These are phyloP conservation scores for Aspergillus kassunensis DNA, from an alignment of 495 filamentous ascomycete species.

Conservation along the genomic window DNA sequence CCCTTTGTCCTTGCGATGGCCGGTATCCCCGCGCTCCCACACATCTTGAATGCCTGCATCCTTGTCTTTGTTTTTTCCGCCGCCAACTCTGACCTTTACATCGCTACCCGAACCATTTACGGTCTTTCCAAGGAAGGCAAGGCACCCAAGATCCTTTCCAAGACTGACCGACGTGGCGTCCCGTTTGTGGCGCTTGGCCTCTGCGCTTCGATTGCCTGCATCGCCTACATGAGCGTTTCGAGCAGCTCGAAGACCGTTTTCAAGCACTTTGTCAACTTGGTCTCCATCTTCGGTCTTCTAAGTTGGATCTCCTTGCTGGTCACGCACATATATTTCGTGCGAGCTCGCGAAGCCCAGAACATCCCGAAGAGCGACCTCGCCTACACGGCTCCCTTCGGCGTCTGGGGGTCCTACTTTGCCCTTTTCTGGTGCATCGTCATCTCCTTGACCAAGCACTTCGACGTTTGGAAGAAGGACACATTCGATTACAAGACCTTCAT, in stretches of 20 bases:
- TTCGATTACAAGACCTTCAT: slow-evolving; percentile 73
- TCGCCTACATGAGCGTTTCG: slow-evolving; percentile 77
- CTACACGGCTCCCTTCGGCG: slow-evolving; percentile 69
- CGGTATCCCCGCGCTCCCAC: slow-evolving; percentile 49
- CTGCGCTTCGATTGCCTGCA: slow-evolving; percentile 57
- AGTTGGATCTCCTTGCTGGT: slow-evolving; percentile 84
- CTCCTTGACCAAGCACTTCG: slow-evolving; percentile 72
- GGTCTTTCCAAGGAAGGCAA: slow-evolving; percentile 73
- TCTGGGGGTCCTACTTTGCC: slow-evolving; percentile 62
- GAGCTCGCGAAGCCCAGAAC: slow-evolving; percentile 67
- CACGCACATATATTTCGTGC: slow-evolving; percentile 76
- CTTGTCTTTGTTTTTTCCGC: slow-evolving; percentile 78
- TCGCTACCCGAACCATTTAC: slow-evolving; percentile 77
- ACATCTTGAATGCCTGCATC: slow-evolving; percentile 63
- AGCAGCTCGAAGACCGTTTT: slow-evolving; percentile 67
- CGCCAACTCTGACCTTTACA: slow-evolving; percentile 71
- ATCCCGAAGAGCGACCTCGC: slow-evolving; percentile 61
- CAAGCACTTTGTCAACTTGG: slow-evolving; percentile 80
- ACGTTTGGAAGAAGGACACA: slow-evolving; percentile 55
- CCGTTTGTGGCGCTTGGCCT: slow-evolving; percentile 64
- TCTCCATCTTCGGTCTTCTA: slow-evolving; percentile 73
- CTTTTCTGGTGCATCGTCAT: slow-evolving; percentile 68
- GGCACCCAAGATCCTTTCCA: slow-evolving; percentile 66
- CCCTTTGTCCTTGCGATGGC: slow-evolving; percentile 63
- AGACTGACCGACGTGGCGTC: slow-evolving; percentile 70